Evolutionary conservation across 2,329 filamentous ascomycete genomes (phyloP), one percentile per base, ranked within the genome.

Genomic region (Exophiala dermatitidis): DNA sequence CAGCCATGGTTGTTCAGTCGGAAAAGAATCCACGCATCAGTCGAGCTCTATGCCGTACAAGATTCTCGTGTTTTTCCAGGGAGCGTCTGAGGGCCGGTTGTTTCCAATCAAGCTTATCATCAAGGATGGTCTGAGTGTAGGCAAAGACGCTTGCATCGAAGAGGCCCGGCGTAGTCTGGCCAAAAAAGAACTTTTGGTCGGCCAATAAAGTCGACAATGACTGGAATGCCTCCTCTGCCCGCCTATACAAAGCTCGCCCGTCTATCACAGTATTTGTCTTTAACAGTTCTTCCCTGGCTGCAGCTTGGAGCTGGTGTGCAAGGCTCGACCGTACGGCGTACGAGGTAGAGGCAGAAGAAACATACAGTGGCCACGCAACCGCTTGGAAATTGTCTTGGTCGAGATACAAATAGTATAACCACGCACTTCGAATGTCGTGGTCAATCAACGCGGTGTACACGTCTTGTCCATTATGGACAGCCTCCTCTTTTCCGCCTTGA

Each of bases 121-220:
- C 82, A 48, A 95, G 71, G 48, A 97, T 74, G 47, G 95, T 73
- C 68, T 94, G 82, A 0, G 88, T 90, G 69, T 96, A 98, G 2
- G 89, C 84, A 71, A 96, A 97, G 1, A 97, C 81, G 50, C 82
- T 83, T 4, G 91, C 90, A 70, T 98, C 93, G 62, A 97, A 91
- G 28, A 91, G 66, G 0, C 83, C 82, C 0, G 91, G 88, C 10
- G 69, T 66, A 31, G 68, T 47, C 53, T 68, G 66, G 3, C 73
- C 77, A 64, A 84, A 85, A 67, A 86, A 87, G 74, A 82, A 85
- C 12, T 71, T 63, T 36, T 81, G 69, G 0, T 77, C 68, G 1
- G 76, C 81, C 6, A 88, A 71, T 5, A 85, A 64, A 19, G 69
- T 73, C 1, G 81, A 80, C 5, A 88, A 69, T 1, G 84, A 81